phyloP scores from a whole-genome alignment of 192 early-diverging fungal genomes.

The Backusella liffmaniae region DNA sequence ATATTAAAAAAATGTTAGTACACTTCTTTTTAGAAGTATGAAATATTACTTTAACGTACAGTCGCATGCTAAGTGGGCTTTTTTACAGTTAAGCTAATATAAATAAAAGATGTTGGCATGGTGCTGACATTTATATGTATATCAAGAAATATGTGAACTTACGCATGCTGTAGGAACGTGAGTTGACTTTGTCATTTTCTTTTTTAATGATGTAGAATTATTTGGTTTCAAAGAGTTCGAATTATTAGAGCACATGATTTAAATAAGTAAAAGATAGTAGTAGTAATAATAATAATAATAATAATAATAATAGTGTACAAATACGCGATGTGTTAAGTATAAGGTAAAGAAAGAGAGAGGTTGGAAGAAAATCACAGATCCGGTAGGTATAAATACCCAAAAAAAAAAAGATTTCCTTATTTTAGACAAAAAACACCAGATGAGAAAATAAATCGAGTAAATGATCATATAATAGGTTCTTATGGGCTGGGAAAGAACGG shows the following conservation, averaged over 20 bases:
- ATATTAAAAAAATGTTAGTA: slow-evolving; percentile 1
- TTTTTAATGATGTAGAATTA: slow-evolving; percentile 15
- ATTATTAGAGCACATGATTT: not conserved
- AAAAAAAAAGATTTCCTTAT: slow-evolving; percentile 3
- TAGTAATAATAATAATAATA: not conserved
- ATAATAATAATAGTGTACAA: not conserved
- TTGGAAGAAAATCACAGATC: not conserved
- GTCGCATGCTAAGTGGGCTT: slow-evolving; percentile 86
- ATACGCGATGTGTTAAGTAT: not conserved
- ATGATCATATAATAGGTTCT: not conserved
- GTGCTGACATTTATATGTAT: not conserved
- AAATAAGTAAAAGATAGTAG: not conserved
- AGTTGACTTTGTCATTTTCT: slow-evolving; percentile 51
- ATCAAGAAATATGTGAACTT: not conserved
- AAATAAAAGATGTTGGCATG: not conserved
- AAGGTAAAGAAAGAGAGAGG: not conserved
- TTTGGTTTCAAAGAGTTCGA: not conserved
- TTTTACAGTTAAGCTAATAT: slow-evolving; percentile 71
- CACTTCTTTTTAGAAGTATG: not conserved
- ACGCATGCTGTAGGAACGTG: slow-evolving; percentile 86
- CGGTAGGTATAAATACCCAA: not conserved
- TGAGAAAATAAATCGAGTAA: not conserved
- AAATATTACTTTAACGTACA: slow-evolving; percentile 44
- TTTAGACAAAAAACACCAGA: not conserved
- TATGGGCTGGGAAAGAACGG: slow-evolving; percentile 13